Evolutionary conservation across 192 early-diverging fungal genomes (phyloP).

Genomic region (Coemansia sp.): DNA sequence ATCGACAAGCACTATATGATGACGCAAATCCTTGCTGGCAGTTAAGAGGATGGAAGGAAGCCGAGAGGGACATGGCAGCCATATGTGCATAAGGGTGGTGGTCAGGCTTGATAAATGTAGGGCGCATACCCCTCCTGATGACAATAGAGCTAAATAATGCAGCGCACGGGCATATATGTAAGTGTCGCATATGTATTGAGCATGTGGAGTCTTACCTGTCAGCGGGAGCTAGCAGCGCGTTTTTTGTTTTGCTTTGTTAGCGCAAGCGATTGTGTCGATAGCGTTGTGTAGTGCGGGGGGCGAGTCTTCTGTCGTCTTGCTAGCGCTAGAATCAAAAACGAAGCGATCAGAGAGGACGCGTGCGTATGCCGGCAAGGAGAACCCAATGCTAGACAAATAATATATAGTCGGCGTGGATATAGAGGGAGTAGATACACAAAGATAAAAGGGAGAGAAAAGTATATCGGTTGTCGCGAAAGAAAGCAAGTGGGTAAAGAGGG

Average conservation of each 20-base stretch:
- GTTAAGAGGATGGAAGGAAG: not conserved
- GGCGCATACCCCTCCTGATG: not conserved
- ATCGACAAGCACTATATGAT: not conserved
- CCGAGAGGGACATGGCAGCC: not conserved
- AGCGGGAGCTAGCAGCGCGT: constrained; percentile 12
- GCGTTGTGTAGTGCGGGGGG: constrained; percentile 4
- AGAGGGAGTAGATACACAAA: not conserved
- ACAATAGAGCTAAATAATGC: constrained; percentile 10
- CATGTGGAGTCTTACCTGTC: constrained; percentile 12
- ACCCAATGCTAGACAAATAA: not conserved
- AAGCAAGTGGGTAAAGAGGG: constrained; percentile 2
- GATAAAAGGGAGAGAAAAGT: not conserved
- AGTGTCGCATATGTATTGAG: constrained; percentile 1
- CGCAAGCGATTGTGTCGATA: not conserved
- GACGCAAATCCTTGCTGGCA: not conserved
- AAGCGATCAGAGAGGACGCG: not conserved
- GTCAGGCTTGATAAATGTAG: constrained; percentile 4
- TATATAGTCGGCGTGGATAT: not conserved
- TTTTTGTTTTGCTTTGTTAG: not conserved
- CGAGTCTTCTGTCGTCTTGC: not conserved
- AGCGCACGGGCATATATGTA: constrained; percentile 13
- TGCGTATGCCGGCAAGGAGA: not conserved
- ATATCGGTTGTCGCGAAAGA: constrained; percentile 3
- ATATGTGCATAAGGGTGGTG: not conserved
- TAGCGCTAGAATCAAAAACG: not conserved